Conservation (phyloP, 495 filamentous ascomycete genomes). For the Podospora pseudoanserina region DNA sequence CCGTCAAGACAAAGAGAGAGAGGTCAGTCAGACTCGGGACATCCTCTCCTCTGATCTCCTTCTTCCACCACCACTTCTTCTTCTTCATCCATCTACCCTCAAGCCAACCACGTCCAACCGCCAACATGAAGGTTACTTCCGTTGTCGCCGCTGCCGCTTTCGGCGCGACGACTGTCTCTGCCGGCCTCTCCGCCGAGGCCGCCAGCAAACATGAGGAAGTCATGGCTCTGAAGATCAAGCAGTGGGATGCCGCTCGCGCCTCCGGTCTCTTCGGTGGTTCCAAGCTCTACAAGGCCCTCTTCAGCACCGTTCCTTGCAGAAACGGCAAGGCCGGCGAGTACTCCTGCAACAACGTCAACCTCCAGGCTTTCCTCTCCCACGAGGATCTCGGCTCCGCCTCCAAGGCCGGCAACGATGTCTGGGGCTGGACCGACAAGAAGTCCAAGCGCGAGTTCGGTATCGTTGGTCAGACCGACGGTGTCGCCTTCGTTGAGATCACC, state of each 20-base stretch:
- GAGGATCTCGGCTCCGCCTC: constrained; percentile 43
- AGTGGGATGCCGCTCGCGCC: constrained; percentile 12
- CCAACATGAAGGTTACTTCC: constrained; percentile 18
- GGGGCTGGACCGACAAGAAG: constrained; percentile 45
- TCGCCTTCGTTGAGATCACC: constrained; percentile 48
- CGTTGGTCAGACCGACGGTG: constrained; percentile 48
- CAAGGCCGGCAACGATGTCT: constrained; percentile 39
- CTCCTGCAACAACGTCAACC: constrained; percentile 52
- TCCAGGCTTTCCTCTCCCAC: constrained; percentile 52
- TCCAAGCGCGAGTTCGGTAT: constrained; percentile 48
- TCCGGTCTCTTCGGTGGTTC: constrained; percentile 32
- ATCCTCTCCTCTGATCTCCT: background rate
- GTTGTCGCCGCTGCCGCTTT: constrained; percentile 20
- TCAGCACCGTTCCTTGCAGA: constrained; percentile 30
- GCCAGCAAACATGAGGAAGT: constrained; percentile 19
- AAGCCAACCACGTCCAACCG: background rate
- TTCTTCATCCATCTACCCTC: background rate
- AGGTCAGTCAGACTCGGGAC: constrained; percentile 2
- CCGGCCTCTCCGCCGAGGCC: background rate
- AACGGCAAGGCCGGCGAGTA: constrained; percentile 48
- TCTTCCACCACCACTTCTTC: background rate
- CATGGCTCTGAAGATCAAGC: constrained; percentile 16
- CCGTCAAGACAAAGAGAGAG: background rate
- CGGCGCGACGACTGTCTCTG: constrained; percentile 20
- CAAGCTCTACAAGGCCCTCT: constrained; percentile 34